Evolutionary conservation across 2,329 filamentous ascomycete species (phyloP).

Genomic region (Trichoderma harzianum): DNA sequence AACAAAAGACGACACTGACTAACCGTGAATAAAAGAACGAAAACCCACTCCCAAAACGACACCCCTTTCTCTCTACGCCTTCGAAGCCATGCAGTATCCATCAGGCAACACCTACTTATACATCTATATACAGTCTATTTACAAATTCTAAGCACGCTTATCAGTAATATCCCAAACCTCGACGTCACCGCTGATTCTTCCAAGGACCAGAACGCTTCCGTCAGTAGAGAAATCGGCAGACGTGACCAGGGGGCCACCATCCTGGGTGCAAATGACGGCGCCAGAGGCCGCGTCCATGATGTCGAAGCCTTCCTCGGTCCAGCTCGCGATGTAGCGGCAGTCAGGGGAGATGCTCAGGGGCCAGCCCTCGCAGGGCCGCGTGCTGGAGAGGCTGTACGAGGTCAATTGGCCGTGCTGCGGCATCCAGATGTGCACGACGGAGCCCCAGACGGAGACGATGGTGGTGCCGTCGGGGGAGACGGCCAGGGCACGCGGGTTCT

Average conservation of each 20-base stretch:
- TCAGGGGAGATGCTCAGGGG: conserved; percentile 40
- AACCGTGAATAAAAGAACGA: not conserved
- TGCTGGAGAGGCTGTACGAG: conserved; percentile 35
- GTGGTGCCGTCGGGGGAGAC: conserved; percentile 33
- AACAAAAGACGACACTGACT: not conserved
- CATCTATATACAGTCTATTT: not conserved
- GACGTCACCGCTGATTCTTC: conserved; percentile 34
- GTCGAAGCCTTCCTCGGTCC: conserved; percentile 42
- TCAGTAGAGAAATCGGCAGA: conserved; percentile 35
- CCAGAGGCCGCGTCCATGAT: conserved; percentile 38
- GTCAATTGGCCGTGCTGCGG: conserved; percentile 32
- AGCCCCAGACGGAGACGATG: conserved; percentile 39
- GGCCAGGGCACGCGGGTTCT: conserved; percentile 31
- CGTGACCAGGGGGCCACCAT: conserved; percentile 30
- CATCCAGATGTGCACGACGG: conserved; percentile 38
- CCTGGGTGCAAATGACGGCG: conserved; percentile 28
- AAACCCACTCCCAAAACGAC: not conserved
- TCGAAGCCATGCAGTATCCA: not conserved
- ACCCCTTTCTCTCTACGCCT: not conserved
- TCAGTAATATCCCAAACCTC: conserved; percentile 33
- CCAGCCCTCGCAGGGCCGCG: conserved; percentile 39
- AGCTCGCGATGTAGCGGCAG: conserved; percentile 36
- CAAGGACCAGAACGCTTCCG: conserved; percentile 31
- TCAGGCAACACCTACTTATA: not conserved
- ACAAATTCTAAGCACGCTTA: conserved; percentile 4